Percentiles rank a stretch among this genome's conserved stretches.
Evolutionary conservation across 192 early-diverging fungal genomes (phyloP).

Genomic region (Podila horticola): DNA sequence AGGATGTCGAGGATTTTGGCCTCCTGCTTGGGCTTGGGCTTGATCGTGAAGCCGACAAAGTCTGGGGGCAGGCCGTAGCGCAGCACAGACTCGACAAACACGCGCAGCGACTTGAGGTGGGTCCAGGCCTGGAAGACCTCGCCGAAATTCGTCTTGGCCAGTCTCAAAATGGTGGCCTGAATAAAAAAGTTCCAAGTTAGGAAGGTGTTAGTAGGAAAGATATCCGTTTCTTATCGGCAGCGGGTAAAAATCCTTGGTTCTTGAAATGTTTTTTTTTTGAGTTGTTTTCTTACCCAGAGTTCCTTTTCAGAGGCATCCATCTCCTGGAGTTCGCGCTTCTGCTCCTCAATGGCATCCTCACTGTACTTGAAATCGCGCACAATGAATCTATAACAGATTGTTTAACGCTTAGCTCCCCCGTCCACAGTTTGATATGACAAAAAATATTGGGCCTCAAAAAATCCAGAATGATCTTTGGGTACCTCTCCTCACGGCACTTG

Average conservation of each 20-base stretch:
- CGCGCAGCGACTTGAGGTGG: constrained; percentile 93
- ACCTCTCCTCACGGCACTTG: constrained; percentile 91
- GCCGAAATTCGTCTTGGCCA: constrained; percentile 94
- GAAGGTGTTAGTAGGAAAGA: constrained; percentile 3
- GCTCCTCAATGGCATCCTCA: constrained; percentile 77
- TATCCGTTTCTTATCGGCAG: neutral
- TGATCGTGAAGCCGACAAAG: constrained; percentile 65
- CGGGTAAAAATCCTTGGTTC: neutral
- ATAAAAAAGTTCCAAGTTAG: constrained; percentile 14
- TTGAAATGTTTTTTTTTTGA: neutral
- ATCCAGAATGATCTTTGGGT: neutral
- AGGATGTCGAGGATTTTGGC: constrained; percentile 82
- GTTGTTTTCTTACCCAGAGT: constrained; percentile 55
- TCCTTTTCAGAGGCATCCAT: constrained; percentile 67
- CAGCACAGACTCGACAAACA: constrained; percentile 97
- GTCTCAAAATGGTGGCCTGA: constrained; percentile 76
- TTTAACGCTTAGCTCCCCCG: neutral
- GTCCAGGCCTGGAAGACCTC: constrained; percentile 94
- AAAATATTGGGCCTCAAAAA: too few species aligned
- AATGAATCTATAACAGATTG: constrained; percentile 72
- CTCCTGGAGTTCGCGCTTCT: constrained; percentile 80
- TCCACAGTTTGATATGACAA: too few species aligned
- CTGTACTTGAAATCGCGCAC: constrained; percentile 97
- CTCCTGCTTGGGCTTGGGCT: constrained; percentile 84
- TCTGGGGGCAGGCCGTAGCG: constrained; percentile 98